Base-by-base conservation (phyloP, 2,329 filamentous ascomycete species). In the Nothopassalora personata region DNA sequence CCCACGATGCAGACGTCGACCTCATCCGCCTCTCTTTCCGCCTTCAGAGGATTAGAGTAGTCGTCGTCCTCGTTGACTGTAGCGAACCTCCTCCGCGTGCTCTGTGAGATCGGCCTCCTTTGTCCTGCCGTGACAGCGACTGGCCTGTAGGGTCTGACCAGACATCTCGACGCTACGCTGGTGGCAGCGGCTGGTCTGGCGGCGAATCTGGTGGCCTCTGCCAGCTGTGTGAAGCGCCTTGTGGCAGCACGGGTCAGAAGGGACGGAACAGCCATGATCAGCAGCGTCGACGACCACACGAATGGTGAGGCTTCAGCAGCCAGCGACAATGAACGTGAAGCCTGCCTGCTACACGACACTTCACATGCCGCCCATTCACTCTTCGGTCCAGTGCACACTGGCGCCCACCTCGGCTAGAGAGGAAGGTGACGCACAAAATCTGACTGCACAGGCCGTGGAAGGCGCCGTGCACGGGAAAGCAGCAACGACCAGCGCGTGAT, bases 1-100 rank as follows among this genome's bases (percentile, higher is more conserved):
- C 94, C 94, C 56, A 99, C 86, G 70, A 99, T 97, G 76, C 91
- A 96, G 31, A 99, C 92, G 75, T 99, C 94, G 31, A 99, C 94
- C 76, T 94, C 80, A 70, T 99, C 94, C 56, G 86, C 89, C 74
- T 97, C 94, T 65, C 94, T 87, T 65, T 97, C 93, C 59, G 92
- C 80, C 57, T 80, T 74, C 33, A 70, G 68, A 19, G 77, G 76
- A 60, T 80, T 75, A 61, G 78, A 76, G 36, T 68, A 69, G 56
- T 77, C 74, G 48, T 77, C 72, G 51, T 75, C 72, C 56, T 76
- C 73, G 27, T 51, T 31, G 5, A 67, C 64, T 2, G 71, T 72
- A 15, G 76, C 73, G 33, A 73, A 66, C 56, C 69, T 61, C 61
- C 67, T 61, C 46, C 66, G 64, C 30, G 66, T 55, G 27, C 70